Evolutionary conservation across 2,329 filamentous ascomycete genomes (phyloP), one percentile per base, ranked within the genome.

Genomic region (Colletotrichum zoysiae): DNA sequence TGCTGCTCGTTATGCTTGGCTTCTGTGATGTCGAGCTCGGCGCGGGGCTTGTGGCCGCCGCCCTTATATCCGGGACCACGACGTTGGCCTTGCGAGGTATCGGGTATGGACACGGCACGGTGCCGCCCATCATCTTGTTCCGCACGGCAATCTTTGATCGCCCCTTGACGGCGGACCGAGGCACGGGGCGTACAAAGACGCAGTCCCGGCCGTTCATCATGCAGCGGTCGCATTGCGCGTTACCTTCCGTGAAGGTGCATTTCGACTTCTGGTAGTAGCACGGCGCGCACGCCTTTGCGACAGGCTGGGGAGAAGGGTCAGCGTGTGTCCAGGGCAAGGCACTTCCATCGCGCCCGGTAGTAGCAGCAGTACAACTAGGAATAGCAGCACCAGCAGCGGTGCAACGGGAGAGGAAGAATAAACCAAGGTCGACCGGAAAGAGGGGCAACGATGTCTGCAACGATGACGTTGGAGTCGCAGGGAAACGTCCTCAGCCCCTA

Each of bases 201-300:
- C 72, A 74, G 40, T 74, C 72, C 56, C 72, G 65, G 50, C 72
- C 70, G n/a, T 70, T 73, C 50, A 69, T 63, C 35, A 73, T 48
- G 23, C 72, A 74, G 20, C 72, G 65, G 40, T 74, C 60, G 61
- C 72, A 74, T 65, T 65, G 72, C 33, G 70, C 48, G 30, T 74
- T 73, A 23, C 69, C 69, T 44, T 73, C 72, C 5, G 65, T 56
- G 61, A 74, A 63, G 33, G 71, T 74, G 57, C 72, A 74, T 65
- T 68, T 67, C 42, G 72, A 73, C 30, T 74, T 74, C 30, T 74
- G 72, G 53, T 73, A 71, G 59, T 71, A 71, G 69, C 69, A 71
- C 53, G 69, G 69, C 65, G 69, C 69, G 69, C 69, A 71, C 46
- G 69, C 69, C 65, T 71, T 71, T 56, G 69, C 69, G 35, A 71